Base-by-base conservation (phyloP, 1,284 basidiomycete genomes). In the Malassezia furfur region DNA sequence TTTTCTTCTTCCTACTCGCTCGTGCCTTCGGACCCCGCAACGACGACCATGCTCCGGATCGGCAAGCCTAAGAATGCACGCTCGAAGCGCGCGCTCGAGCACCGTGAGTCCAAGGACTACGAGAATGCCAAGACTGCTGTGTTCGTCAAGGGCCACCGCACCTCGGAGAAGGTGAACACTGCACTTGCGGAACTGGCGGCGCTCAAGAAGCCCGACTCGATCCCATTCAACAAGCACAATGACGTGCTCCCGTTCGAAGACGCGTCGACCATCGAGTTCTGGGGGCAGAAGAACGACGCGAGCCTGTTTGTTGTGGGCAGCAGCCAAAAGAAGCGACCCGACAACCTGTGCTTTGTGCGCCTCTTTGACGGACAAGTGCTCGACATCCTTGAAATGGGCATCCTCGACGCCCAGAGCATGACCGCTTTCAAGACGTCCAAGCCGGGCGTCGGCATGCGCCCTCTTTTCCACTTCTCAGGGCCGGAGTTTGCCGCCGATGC, bases 181-280 rank as follows among this genome's bases (percentile, higher is more conserved):
- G 90, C 83, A 9, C 87, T 98, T 82, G 85, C 85, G 72, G 91
- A 98, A 68, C 61, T 65, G 34, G 61, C 63, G 43, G 54, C 64
- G 37, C 66, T 74, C 57, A 74, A 74, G 57, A 74, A 74, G 54
- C 72, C 72, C 0, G 62, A 94, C 67, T 84, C 84, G 2, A 87
- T 96, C 64, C 83, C 88, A 14, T 99, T 98, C 78, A 87, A 85
- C 54, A 96, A 94, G 77, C 96, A 96, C 78, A 96, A 96, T 76
- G 77, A 80, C 37, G 82, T 96, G 15, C 84, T 87, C 48, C 94
- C 94, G 2, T 96, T 99, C 72, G 93, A 96, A 68, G 82, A 89
- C 60, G 61, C 65, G 1, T 61, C 63, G 69, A 81, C 14, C 86
- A 88, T 99, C 54, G 89, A 89, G 66, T 98, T 98, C 76, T 99